Evolutionary conservation across 208 protist genomes (phyloP), one percentile per base, ranked within the genome.

Genomic region (Acanthamoeba sp.): DNA sequence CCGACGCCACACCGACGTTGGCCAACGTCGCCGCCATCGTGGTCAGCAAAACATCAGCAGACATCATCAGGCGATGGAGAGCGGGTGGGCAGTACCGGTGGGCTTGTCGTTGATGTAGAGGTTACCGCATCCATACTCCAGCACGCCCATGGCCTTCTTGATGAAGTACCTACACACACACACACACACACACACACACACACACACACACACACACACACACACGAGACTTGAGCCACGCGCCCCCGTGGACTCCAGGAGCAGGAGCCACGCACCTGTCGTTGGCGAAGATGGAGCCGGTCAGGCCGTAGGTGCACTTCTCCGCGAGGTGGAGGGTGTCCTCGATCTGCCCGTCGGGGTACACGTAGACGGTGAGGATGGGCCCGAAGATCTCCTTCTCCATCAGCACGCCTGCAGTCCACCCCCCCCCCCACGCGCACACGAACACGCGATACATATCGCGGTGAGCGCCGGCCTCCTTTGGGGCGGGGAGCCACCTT

Each of bases 51-150:
- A n/a, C n/a, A 16, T 55, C n/a, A n/a, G n/a, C n/a, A n/a, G n/a
- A n/a, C n/a, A n/a, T n/a, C n/a, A n/a, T n/a, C n/a, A n/a, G n/a
- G n/a, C n/a, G n/a, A n/a, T n/a, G n/a, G n/a, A n/a, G n/a, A n/a
- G n/a, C n/a, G n/a, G n/a, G n/a, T n/a, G n/a, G n/a, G n/a, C n/a
- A n/a, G 45, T 52, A 84, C 73, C 73, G 45, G 98, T 99, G 95
- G 97, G 98, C 96, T 99, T 99, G 96, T 99, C 99, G 96, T 99
- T 99, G 91, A 99, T 98, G 96, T 99, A 99, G 95, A 99, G 99
- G 97, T 99, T 99, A 69, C 99, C 99, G 27, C 97, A 96, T 38
- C 98, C 96, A 78, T 95, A 88, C 29, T 73, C 88, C 22, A 98
- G 94, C 16, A 42, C 32, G 38, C 93, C 32, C 12, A 45, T 55